Conservation (phyloP, 805 yeast genomes). For the Groenewaldozyma tartarivorans region DNA sequence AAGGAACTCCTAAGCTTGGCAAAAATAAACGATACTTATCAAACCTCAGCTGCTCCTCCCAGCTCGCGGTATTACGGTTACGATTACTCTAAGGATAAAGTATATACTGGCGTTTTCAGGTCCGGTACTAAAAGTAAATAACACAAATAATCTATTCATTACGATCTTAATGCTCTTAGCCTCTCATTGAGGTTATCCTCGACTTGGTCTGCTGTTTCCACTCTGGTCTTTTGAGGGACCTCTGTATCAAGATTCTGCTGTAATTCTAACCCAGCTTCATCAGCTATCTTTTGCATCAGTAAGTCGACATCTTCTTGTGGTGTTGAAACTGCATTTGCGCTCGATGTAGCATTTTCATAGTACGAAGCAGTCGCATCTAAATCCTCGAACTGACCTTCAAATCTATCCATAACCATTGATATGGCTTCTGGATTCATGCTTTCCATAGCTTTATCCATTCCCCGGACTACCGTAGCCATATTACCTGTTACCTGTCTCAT, state of each 20-base stretch:
- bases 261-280: constrained; percentile 92
- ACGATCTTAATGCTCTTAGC: constrained; percentile 65
- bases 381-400: constrained; percentile 93
- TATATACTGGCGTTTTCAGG: not conserved
- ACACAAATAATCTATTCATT: not conserved
- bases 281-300: constrained; percentile 85
- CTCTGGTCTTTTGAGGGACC: constrained; percentile 44
- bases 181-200: constrained; percentile 86
- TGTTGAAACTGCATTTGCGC: constrained; percentile 77
- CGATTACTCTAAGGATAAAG: not conserved
- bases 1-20: not conserved
- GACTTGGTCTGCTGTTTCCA: constrained; percentile 45
- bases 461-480: constrained; percentile 86
- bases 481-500: constrained; percentile 92
- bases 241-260: constrained; percentile 61
- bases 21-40: not conserved
- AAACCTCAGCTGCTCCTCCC: not conserved
- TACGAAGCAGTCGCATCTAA: constrained; percentile 88
- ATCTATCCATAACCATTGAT: constrained; percentile 92
- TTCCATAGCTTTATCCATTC: constrained; percentile 94
- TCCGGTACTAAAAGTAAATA: not conserved
- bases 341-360: constrained; percentile 83
- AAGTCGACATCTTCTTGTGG: constrained; percentile 95
- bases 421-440: constrained; percentile 92
- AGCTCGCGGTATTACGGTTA: not conserved